A percentile compares a stretch with the other conserved stretches of the same genome.
Evolutionary conservation across 179 eudicot genomes (phyloP).

Genomic region (Camellia oleifera): DNA sequence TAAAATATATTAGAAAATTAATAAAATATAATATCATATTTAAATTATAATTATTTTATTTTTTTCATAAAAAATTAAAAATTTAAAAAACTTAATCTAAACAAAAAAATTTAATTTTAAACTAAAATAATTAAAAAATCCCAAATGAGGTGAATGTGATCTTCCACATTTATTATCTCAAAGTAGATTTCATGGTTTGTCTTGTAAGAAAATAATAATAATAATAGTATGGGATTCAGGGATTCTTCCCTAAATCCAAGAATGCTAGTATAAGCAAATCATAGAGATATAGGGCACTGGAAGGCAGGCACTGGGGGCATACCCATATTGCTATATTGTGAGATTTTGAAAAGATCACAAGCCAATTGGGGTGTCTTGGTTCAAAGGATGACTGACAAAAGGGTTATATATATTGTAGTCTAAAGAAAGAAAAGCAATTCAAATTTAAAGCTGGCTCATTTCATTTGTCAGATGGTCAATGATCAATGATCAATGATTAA

Average conservation of each 20-base stretch:
- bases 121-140: no score
- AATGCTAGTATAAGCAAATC: background rate
- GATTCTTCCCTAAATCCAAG: slow-evolving; percentile 8
- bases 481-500: background rate
- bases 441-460: background rate
- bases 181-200: background rate
- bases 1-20: no score
- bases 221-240: background rate
- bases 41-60: no score
- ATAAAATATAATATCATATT: background rate
- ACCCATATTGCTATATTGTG: background rate
- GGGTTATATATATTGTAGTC: background rate
- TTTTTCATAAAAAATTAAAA: no score
- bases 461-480: background rate
- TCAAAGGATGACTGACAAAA: background rate
- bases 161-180: background rate
- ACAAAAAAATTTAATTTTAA: no score
- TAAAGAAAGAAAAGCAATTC: background rate
- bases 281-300: background rate
- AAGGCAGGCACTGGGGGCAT: background rate
- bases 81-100: no score
- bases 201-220: background rate
- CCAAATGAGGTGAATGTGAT: no score
- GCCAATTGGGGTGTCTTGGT: background rate
- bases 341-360: background rate